These are phyloP conservation scores for Pichia cabralensis DNA, from an alignment of 805 yeast species.

Conservation along the genomic window DNA sequence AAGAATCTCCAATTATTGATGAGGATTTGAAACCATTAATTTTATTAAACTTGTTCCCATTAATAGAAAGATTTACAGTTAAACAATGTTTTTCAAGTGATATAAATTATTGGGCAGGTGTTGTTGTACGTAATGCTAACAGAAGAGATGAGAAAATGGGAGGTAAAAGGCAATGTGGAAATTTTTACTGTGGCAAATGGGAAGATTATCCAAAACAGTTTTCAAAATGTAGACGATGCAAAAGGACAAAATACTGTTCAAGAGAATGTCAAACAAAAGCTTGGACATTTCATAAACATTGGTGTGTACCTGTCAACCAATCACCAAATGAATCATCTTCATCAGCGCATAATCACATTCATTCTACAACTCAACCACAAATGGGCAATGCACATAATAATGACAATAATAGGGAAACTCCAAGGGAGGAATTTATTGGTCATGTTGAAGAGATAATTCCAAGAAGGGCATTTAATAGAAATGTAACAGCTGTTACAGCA, in stretches of 20 bases:
- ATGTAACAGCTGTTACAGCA: no score
- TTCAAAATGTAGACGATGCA: constrained; percentile 90
- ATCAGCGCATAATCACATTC: neutral
- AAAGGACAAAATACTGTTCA: constrained; percentile 90
- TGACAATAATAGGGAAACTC: neutral
- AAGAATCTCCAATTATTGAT: constrained; percentile 18
- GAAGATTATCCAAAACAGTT: constrained; percentile 84
- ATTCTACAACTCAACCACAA: constrained; percentile 2
- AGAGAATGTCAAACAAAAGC: constrained; percentile 86
- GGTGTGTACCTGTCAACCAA: constrained; percentile 54
- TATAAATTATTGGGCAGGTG: constrained; percentile 93
- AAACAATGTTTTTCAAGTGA: constrained; percentile 58
- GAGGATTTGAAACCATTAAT: constrained; percentile 32
- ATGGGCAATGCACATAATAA: neutral
- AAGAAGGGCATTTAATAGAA: no score
- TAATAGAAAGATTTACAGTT: constrained; percentile 85
- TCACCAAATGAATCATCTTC: neutral
- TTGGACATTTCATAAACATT: constrained; percentile 87
- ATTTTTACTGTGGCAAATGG: constrained; percentile 90
- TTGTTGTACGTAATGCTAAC: constrained; percentile 94
- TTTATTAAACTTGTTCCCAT: constrained; percentile 66
- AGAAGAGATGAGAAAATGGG: constrained; percentile 79
- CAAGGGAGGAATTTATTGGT: no score
- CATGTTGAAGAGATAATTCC: no score
- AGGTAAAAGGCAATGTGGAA: constrained; percentile 92